Evolutionary conservation across 257 asterid species (phyloP).

Genomic region (Verbascum thapsus): DNA sequence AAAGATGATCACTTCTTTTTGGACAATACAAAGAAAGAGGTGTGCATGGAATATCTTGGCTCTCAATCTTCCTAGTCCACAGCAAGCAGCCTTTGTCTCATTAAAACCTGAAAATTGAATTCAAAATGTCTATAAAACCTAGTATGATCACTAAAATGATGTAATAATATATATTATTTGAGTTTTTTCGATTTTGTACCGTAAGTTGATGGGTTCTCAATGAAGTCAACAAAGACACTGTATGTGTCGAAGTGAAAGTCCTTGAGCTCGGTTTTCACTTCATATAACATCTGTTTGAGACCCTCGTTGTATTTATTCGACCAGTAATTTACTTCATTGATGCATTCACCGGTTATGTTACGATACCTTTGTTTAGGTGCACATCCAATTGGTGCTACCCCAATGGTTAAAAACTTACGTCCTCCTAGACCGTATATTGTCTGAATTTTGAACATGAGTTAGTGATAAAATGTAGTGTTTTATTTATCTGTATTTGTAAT

Average conservation of each 20-base stretch:
- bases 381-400: conserved; percentile 62
- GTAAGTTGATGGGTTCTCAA: conserved; percentile 49
- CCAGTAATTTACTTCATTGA: conserved; percentile 48
- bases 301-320: conserved; percentile 52
- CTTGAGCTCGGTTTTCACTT: conserved; percentile 44
- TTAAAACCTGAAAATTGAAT: conserved; percentile 48
- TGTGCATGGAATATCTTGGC: conserved; percentile 68
- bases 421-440: conserved; percentile 60
- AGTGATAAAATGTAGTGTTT: no score
- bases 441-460: conserved; percentile 30
- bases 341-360: conserved; percentile 53
- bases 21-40: conserved; percentile 57
- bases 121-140: neutral
- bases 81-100: conserved; percentile 73
- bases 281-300: conserved; percentile 45
- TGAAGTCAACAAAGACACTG: conserved; percentile 39
- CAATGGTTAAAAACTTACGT: conserved; percentile 50
- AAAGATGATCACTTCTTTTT: conserved; percentile 53
- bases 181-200: conserved; percentile 44
- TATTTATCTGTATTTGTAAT: no score
- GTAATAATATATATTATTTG: no score
- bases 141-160: neutral
- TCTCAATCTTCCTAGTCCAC: conserved; percentile 73
- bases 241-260: conserved; percentile 55
- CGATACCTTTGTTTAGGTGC: conserved; percentile 52